Evolutionary conservation across 2,329 filamentous ascomycete genomes (phyloP), one percentile per base, ranked within the genome.

Genomic region (Lasiodiplodia hormozganensis): DNA sequence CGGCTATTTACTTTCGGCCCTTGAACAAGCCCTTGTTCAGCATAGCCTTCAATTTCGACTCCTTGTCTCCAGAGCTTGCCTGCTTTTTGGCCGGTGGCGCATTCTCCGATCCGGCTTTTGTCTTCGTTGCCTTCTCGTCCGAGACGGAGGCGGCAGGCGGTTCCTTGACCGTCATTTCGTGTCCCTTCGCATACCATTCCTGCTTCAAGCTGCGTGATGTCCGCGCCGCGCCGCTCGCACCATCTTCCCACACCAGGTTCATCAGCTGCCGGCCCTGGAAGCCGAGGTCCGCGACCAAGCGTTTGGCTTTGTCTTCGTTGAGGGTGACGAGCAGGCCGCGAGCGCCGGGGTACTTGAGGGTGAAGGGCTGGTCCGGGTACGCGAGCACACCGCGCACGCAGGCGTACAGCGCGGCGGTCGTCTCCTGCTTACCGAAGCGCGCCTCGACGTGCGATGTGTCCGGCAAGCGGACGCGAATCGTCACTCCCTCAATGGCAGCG

Each of bases 381-480:
- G 88, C 86, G 78, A 99, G 90, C 70, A 95, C 88, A 53, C 84
- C 84, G 65, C 89, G 85, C 21, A 97, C 92, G 71, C 91, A 93
- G 16, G 84, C 82, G 80, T 98, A 93, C 1, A 99, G 83, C 62
- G 87, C 86, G 3, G 86, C 84, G 1, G 90, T 91, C 0, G 92
- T 93, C 65, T 94, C 90, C 1, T 83, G 78, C 23, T 88, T 88
- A 1, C 85, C 86, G 72, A 96, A 89, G n/a, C 85, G 86, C 81
- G 90, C 90, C 64, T 93, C 88, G 38, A 94, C 88, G 65, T 90
- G 89, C 68, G 89, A 92, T 73, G 94, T 92, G 76, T 98, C 94
- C 0, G 95, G 95, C 73, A 97, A 94, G 31, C 94, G 91, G 60
- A 97, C 87, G 71, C 92, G 93, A 71, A 98, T 85, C 34, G 88